A percentile compares a stretch with the other conserved stretches of the same genome.
Conservation (phyloP, 2,329 filamentous ascomycete genomes). For the Aspergillus fijiensis region DNA sequence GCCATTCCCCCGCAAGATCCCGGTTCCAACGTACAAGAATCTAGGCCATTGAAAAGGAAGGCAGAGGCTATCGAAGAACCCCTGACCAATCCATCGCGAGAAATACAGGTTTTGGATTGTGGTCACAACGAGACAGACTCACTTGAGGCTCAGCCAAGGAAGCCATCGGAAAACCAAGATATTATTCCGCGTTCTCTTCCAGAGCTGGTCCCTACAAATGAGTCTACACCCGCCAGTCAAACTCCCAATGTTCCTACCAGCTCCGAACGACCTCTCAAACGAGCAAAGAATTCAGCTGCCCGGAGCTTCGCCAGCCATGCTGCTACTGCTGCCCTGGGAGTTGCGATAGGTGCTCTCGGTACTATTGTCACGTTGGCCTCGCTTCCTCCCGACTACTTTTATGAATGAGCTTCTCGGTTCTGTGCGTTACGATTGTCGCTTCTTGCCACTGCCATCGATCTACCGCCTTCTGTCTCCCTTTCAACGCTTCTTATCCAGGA, state of each 20-base stretch:
- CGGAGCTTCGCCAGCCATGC: constrained; percentile 37
- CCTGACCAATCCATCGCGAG: not conserved
- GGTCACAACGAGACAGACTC: constrained; percentile 11
- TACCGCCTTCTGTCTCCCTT: no score
- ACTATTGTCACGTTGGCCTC: constrained; percentile 43
- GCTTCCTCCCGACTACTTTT: constrained; percentile 45
- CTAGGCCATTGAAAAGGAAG: constrained; percentile 29
- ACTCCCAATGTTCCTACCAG: constrained; percentile 16
- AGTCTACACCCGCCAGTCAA: constrained; percentile 13
- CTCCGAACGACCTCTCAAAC: constrained; percentile 29
- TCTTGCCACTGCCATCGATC: no score
- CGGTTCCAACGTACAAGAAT: not conserved
- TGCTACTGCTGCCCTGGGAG: constrained; percentile 41
- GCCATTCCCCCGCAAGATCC: not conserved
- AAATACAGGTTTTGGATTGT: not conserved
- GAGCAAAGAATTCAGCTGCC: constrained; percentile 24
- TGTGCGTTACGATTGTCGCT: no score
- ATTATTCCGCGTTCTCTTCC: constrained; percentile 6
- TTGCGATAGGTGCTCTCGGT: constrained; percentile 43
- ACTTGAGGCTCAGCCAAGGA: constrained; percentile 29
- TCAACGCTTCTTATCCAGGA: no score
- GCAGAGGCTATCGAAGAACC: constrained; percentile 29
- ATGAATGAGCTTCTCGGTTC: constrained; percentile 18
- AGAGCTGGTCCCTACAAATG: not conserved
- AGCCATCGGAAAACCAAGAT: constrained; percentile 12